A percentile compares a stretch with the other conserved stretches of the same genome.
These are phyloP conservation scores for Phyllosticta citriasiana DNA, from an alignment of 2,329 filamentous ascomycete species.

Conservation along the genomic window DNA sequence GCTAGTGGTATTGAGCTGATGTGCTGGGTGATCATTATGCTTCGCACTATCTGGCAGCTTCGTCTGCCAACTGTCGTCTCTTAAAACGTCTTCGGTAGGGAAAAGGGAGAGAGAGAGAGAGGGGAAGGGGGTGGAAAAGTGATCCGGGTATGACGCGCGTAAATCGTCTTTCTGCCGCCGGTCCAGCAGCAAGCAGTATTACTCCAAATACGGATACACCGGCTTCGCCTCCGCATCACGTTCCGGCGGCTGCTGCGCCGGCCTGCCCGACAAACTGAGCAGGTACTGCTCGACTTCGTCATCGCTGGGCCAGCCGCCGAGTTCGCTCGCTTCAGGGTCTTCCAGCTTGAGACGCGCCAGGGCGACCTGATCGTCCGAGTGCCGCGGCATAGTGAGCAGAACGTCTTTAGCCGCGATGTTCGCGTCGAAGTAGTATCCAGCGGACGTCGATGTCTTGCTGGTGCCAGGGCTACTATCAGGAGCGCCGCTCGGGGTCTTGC, in stretches of 20 bases:
- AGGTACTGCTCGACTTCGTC: conserved; percentile 29
- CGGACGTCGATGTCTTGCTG: not conserved
- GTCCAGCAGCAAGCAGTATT: not conserved
- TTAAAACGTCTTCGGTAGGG: no score
- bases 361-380: conserved; percentile 20
- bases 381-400: not conserved
- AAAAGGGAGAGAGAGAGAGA: not conserved
- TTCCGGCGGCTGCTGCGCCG: no score
- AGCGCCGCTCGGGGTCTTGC: conserved; percentile 12
- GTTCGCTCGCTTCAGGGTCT: conserved; percentile 22
- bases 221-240: no score
- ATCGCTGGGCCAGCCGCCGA: conserved; percentile 35
- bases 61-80: no score
- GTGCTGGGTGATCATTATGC: no score
- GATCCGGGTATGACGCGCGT: no score
- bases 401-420: conserved; percentile 3
- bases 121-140: not conserved
- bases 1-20: no score
- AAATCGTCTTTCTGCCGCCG: no score
- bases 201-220: not conserved
- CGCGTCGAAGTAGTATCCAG: not conserved
- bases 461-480: conserved; percentile 11
- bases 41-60: no score
- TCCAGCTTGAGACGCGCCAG: conserved; percentile 25
- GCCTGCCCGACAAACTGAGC: not conserved